Percentiles rank a stretch among this genome's conserved stretches.
phyloP scores from a whole-genome alignment of 164 flowering plant species.

The Berberis thunbergii region DNA sequence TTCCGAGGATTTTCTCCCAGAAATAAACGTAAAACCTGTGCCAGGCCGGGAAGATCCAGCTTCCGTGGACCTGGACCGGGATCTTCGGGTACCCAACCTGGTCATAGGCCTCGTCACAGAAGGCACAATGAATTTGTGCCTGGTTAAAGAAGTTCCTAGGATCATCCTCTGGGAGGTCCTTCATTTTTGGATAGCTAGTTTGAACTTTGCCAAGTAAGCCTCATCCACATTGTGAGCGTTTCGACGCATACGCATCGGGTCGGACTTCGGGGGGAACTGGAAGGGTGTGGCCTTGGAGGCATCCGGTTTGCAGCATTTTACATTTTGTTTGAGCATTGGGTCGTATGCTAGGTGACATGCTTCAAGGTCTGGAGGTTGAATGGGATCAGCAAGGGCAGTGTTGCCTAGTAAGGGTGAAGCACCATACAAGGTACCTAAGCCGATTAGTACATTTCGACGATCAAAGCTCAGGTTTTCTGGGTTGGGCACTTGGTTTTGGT shows the following conservation, averaged over 20 bases:
- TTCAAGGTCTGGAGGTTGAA: conserved; percentile 3
- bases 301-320: too few species aligned
- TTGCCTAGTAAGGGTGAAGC: neutral
- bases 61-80: conserved; percentile 9
- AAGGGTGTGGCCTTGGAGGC: neutral
- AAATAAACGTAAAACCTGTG: conserved; percentile 11
- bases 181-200: conserved; percentile 7
- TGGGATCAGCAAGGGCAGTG: neutral
- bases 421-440: conserved; percentile 1
- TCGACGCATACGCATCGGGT: conserved; percentile 5
- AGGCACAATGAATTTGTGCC: conserved; percentile 12
- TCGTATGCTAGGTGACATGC: conserved; percentile 1
- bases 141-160: conserved; percentile 18
- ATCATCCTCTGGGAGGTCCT: conserved; percentile 3
- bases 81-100: neutral
- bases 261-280: conserved; percentile 4
- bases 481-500: too few species aligned
- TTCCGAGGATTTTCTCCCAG: conserved; percentile 8
- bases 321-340: too few species aligned
- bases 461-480: neutral
- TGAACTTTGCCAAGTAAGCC: conserved; percentile 6
- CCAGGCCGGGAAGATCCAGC: conserved; percentile 16
- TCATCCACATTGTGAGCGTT: conserved; percentile 9
- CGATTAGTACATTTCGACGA: conserved; percentile 5
- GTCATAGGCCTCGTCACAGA: conserved; percentile 13